Evolutionary conservation across 352 stramenopile genomes (phyloP), one percentile per base, ranked within the genome.

Genomic region (Phytophthora hybrid): DNA sequence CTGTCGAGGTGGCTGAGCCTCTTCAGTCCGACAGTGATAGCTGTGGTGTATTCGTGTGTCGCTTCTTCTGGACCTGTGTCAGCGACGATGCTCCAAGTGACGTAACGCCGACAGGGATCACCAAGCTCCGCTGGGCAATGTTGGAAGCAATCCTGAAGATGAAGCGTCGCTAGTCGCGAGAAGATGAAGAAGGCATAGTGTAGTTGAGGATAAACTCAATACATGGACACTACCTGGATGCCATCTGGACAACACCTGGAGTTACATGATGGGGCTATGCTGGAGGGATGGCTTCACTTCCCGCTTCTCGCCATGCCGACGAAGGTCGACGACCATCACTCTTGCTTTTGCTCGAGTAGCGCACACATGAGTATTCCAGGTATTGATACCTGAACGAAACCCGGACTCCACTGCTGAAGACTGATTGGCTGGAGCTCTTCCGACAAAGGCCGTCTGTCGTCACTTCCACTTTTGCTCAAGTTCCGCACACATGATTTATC

Each of bases 41-140:
- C 26, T 71, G 63, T 9, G 53, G 63, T 9, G 63, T 71, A 14
- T 59, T 59, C 47, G 63, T 70, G 21, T 70, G 39, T 10, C 49
- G 34, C 10, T 41, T 54, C 11, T 60, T 69, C 37, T 61, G 62
- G 62, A 37, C 19, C 9, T 47, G 37, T 32, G 62, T 69, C 16
- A 41, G 23, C 51, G 52, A 26, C 21, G 52, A 61, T 3, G 62
- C 37, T 16, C 52, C 19, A 44, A 51, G 34, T 26, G 52, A 61
- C 44, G n/a, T 61, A 19, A 56, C 37, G 1, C 29, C 46, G 18
- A 37, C 29, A 8, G 60, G 60, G 21, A 14, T 66, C 4, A 49
- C 47, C 29, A 51, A 39, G 26, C 32, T 66, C 11, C n/a, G 60
- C 9, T 66, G 46, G 46, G 47, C 8, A 16, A 57, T 66, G 46